Conservation (phyloP, 2,329 filamentous ascomycete species). For the Epichloe glyceriae region DNA sequence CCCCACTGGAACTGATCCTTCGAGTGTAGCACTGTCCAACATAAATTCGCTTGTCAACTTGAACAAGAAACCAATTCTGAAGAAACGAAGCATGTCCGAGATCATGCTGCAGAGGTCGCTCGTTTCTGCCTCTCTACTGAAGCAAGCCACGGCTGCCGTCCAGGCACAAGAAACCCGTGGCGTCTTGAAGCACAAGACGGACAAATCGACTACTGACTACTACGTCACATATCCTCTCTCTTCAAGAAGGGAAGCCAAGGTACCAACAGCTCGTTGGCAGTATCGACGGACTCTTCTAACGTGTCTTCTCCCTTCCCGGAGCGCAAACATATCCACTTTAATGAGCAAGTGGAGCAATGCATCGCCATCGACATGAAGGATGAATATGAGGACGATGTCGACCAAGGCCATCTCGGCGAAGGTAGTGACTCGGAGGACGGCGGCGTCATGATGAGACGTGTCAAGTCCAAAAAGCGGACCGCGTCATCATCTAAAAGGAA, state of each 20-base stretch:
- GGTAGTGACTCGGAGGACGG: slow-evolving; percentile 64
- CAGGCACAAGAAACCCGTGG: slow-evolving; percentile 61
- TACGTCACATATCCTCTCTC: slow-evolving; percentile 53
- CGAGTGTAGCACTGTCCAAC: slow-evolving; percentile 35
- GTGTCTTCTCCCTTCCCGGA: slow-evolving; percentile 48
- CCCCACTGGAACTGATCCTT: slow-evolving; percentile 26
- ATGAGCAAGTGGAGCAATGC: slow-evolving; percentile 89
- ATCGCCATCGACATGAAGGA: slow-evolving; percentile 85
- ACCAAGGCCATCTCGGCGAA: slow-evolving; percentile 37
- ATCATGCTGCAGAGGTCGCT: slow-evolving; percentile 83
- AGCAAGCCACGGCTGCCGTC: slow-evolving; percentile 76
- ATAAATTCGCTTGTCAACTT: slow-evolving; percentile 50
- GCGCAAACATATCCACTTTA: slow-evolving; percentile 86
- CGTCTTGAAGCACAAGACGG: slow-evolving; percentile 40
- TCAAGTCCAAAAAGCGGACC: slow-evolving; percentile 42
- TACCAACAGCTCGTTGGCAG: slow-evolving; percentile 46
- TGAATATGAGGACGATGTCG: slow-evolving; percentile 59
- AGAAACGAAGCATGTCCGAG: slow-evolving; percentile 94
- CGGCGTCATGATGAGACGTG: slow-evolving; percentile 72
- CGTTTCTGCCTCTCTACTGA: slow-evolving; percentile 76
- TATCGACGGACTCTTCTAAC: slow-evolving; percentile 61
- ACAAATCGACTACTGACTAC: slow-evolving; percentile 56
- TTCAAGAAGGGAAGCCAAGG: slow-evolving; percentile 47
- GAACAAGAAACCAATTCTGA: slow-evolving; percentile 79
- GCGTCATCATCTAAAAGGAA: slow-evolving; percentile 30